phyloP scores from a whole-genome alignment of 148 eudicot species.

The Cornus florida region DNA sequence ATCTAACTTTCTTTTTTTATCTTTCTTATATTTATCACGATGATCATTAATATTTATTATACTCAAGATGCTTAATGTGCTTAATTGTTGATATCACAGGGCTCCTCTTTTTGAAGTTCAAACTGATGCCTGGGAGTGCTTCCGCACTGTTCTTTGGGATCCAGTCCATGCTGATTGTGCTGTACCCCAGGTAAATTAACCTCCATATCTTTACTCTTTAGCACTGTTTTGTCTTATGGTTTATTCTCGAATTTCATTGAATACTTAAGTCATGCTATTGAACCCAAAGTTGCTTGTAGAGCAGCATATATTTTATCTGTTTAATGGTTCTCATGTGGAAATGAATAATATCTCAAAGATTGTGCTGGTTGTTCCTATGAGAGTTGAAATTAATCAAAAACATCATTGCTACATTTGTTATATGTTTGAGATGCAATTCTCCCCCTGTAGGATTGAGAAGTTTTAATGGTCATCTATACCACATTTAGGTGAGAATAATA shows the following conservation, averaged over 20 bases:
- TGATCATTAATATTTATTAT: neutral
- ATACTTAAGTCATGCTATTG: neutral
- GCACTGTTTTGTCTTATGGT: neutral
- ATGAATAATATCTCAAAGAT: too few relatives aligned
- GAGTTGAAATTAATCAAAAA: too few relatives aligned
- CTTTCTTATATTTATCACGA: too few relatives aligned
- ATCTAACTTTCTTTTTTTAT: too few relatives aligned
- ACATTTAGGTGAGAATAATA: too few relatives aligned
- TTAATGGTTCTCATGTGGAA: too few relatives aligned
- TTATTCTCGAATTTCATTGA: neutral
- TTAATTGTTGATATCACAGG: conserved; percentile 40
- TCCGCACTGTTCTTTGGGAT: conserved; percentile 77
- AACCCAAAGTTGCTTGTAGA: neutral
- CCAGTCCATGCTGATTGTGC: conserved; percentile 92
- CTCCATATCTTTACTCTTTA: neutral
- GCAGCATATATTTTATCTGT: neutral
- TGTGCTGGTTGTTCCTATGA: too few relatives aligned
- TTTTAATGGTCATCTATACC: too few relatives aligned
- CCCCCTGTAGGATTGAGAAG: too few relatives aligned
- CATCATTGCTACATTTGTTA: too few relatives aligned
- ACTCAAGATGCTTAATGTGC: conserved; percentile 14
- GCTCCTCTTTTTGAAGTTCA: conserved; percentile 99
- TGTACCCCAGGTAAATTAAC: conserved; percentile 69
- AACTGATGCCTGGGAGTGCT: conserved; percentile 91
- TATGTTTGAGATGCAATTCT: too few relatives aligned